phyloP scores from a whole-genome alignment of 2,329 filamentous ascomycete genomes.

The Cytospora leucostoma region DNA sequence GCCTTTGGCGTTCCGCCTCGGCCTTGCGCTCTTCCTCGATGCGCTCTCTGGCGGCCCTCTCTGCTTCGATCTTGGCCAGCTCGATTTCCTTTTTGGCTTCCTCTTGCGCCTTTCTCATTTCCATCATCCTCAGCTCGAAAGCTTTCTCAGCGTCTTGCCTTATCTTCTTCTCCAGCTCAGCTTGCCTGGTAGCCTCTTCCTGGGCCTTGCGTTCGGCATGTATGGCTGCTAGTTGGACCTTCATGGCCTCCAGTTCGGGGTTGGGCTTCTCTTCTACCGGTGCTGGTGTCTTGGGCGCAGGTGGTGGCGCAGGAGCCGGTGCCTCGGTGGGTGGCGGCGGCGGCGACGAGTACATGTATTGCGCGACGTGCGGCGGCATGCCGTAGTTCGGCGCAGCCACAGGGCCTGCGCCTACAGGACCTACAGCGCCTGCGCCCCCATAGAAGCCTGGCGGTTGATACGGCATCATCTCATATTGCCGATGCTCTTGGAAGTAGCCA shows the following conservation, averaged over 20 bases:
- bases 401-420: constrained; percentile 32
- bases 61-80: constrained; percentile 48
- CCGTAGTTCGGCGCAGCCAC: constrained; percentile 30
- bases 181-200: constrained; percentile 48
- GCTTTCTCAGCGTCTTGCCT: constrained; percentile 50
- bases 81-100: constrained; percentile 51
- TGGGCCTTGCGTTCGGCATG: constrained; percentile 49
- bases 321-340: constrained; percentile 48
- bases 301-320: constrained; percentile 34
- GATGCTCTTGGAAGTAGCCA: constrained; percentile 45
- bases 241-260: constrained; percentile 61
- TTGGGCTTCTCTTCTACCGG: constrained; percentile 43
- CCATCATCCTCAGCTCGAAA: constrained; percentile 40
- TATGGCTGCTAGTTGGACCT: constrained; percentile 58
- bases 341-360: constrained; percentile 43
- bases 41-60: constrained; percentile 44
- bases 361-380: constrained; percentile 40
- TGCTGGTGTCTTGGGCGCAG: constrained; percentile 41
- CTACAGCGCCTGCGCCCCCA: constrained; percentile 33
- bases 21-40: constrained; percentile 42
- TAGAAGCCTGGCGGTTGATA: constrained; percentile 47
- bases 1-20: constrained; percentile 39
- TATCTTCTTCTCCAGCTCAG: constrained; percentile 47
- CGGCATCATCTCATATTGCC: constrained; percentile 54
- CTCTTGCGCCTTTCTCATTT: constrained; percentile 44